phyloP scores from a whole-genome alignment of 768 basidiomycete species.

The Suillus occidentalis region DNA sequence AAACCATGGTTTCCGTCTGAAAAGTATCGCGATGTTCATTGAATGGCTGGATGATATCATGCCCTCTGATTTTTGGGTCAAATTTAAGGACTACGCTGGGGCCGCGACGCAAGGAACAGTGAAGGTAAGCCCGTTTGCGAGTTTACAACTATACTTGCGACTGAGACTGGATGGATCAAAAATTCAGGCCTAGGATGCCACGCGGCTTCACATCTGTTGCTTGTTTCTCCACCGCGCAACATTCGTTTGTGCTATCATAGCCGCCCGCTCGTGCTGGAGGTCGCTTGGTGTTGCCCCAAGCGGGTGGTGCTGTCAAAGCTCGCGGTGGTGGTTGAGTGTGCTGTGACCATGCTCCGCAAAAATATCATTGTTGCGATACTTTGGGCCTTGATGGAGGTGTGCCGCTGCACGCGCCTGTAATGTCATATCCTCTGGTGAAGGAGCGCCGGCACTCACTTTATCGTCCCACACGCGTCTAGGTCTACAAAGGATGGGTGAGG shows the following conservation, averaged over 20 bases:
- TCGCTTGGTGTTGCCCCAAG: background rate
- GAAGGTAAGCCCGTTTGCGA: background rate
- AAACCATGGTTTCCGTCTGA: background rate
- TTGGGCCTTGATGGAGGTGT: background rate
- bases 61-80: background rate
- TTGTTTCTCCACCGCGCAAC: background rate
- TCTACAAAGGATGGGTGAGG: background rate
- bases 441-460: background rate
- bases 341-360: too few species aligned
- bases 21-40: background rate
- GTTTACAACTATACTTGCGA: background rate
- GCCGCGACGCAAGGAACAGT: background rate
- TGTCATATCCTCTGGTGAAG: background rate
- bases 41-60: background rate
- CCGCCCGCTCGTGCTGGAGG: background rate
- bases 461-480: background rate
- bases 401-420: background rate
- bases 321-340: background rate
- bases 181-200: background rate
- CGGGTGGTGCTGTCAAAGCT: background rate
- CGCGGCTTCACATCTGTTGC: background rate
- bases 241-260: background rate
- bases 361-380: too few species aligned
- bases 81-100: background rate
- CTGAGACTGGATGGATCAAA: background rate